Evolutionary conservation across 345 rosid genomes (phyloP).

Genomic region (Microthlaspi erraticum): DNA sequence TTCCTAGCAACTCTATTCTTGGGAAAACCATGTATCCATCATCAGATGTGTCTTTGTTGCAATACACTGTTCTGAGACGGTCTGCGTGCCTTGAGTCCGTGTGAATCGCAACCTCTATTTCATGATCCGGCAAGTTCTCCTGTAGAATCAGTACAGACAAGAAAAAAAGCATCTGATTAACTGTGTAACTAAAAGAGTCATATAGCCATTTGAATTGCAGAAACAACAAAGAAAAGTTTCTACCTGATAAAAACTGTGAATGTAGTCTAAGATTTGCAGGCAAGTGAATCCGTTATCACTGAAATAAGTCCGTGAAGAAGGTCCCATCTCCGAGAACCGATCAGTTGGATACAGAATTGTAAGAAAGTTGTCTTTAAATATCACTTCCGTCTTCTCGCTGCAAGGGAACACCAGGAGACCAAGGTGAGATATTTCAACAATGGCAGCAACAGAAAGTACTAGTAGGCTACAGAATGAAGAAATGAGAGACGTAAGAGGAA

Average conservation of each 20-base stretch:
- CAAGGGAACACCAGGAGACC: conserved; percentile 21
- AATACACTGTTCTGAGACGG: conserved; percentile 65
- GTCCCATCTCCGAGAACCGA: conserved; percentile 92
- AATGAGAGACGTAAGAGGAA: conserved; percentile 26
- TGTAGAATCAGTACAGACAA: conserved; percentile 39
- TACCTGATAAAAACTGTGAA: conserved; percentile 92
- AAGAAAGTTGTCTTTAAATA: conserved; percentile 73
- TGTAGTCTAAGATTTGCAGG: conserved; percentile 70
- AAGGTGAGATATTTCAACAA: conserved; percentile 29
- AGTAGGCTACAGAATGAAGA: conserved; percentile 10
- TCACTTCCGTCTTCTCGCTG: conserved; percentile 83
- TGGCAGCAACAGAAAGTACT: conserved; percentile 2
- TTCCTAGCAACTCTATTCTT: conserved; percentile 80
- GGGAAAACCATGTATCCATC: conserved; percentile 56
- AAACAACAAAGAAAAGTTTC: neutral
- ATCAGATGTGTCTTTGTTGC: conserved; percentile 60
- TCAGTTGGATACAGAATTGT: conserved; percentile 83
- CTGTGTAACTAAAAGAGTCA: neutral
- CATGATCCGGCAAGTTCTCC: conserved; percentile 75
- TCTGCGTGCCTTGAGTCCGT: conserved; percentile 89
- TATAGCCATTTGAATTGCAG: neutral
- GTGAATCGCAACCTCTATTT: conserved; percentile 78
- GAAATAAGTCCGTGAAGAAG: conserved; percentile 87
- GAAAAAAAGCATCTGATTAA: conserved; percentile 27
- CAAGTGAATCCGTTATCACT: conserved; percentile 78